Evolutionary conservation across 2,329 filamentous ascomycete genomes (phyloP), one percentile per base, ranked within the genome.

Genomic region (Colletotrichum lindemuthianum): DNA sequence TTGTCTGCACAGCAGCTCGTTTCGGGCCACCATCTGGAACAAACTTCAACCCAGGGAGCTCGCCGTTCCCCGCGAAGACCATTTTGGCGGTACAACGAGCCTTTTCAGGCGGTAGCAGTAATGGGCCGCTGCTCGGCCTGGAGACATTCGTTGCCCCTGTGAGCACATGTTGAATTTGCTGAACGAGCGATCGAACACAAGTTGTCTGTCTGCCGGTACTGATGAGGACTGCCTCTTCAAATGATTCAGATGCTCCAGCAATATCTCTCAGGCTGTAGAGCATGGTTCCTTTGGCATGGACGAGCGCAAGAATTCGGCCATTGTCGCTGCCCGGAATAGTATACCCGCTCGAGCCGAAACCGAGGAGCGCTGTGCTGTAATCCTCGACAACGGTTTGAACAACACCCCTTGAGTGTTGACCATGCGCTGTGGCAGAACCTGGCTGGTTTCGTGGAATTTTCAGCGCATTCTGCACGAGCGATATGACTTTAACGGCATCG

Each of bases 251-350:
- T 45, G 96, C 96, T 44, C 85, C 87, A 43, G 85, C 82, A 68
- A 96, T 91, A 69, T 97, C 90, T 49, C 95, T 95, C 36, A 96
- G 80, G 33, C 92, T 89, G 77, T 99, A 99, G 2, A 98, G 84
- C 90, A 98, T 96, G 68, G 98, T 98, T n/a, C 95, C 96, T 77
- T 98, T 99, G 16, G 95, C 94, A 77, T 99, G 96, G 44, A 98
- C 89, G 13, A 99, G 84, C n/a, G 93, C 92, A 48, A 99, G 85
- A 72, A 99, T 93, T 65, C 96, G 88, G 8, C 95, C 96, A 74
- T 97, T 98, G 70, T 99, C 96, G 47, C 86, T 88, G 2, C 90
- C 93, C 6, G 93, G 86, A 47, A 99, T 89, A 12, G 88, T 86
- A 75, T 97, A 98, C 13, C 93, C 94, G 75, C 92, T 96, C 4